These are phyloP conservation scores for Lasiodiplodia citricola DNA, from an alignment of 2,329 filamentous ascomycete species.

Conservation along the genomic window DNA sequence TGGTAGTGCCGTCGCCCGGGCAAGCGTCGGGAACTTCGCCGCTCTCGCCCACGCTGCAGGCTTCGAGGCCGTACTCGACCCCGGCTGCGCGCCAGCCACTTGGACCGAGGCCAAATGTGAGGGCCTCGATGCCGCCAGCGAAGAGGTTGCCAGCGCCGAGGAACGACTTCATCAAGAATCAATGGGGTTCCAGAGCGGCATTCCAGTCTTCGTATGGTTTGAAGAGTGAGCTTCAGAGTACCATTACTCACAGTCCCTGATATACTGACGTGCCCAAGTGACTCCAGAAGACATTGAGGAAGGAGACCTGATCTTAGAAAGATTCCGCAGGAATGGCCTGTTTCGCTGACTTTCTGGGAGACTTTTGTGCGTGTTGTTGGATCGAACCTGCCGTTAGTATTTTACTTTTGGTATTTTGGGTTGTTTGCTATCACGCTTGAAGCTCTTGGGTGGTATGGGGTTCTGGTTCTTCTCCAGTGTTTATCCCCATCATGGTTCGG, in stretches of 20 bases:
- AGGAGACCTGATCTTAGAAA: slow-evolving; percentile 9
- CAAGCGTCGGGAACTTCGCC: neutral
- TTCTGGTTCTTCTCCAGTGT: neutral
- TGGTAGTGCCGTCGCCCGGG: neutral
- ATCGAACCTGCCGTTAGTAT: neutral
- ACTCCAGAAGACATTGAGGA: slow-evolving; percentile 13
- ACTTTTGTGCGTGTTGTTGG: neutral
- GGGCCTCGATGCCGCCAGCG: neutral
- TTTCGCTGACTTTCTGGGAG: neutral
- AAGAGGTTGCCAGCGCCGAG: neutral
- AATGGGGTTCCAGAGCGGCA: slow-evolving; percentile 9
- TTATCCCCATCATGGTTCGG: neutral
- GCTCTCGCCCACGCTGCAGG: neutral
- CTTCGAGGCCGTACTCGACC: neutral
- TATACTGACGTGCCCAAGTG: neutral
- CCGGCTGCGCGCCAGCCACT: slow-evolving; percentile 1
- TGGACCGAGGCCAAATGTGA: neutral
- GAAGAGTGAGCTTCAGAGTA: neutral
- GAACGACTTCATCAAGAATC: slow-evolving; percentile 12
- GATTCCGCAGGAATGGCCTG: neutral
- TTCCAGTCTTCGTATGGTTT: slow-evolving; percentile 19
- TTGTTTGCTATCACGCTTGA: neutral
- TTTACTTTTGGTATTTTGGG: neutral
- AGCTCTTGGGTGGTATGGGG: neutral
- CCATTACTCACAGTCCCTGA: neutral